These are phyloP conservation scores for Erigeron philadelphicus DNA, from an alignment of 140 eudicot genomes.

Conservation along the genomic window DNA sequence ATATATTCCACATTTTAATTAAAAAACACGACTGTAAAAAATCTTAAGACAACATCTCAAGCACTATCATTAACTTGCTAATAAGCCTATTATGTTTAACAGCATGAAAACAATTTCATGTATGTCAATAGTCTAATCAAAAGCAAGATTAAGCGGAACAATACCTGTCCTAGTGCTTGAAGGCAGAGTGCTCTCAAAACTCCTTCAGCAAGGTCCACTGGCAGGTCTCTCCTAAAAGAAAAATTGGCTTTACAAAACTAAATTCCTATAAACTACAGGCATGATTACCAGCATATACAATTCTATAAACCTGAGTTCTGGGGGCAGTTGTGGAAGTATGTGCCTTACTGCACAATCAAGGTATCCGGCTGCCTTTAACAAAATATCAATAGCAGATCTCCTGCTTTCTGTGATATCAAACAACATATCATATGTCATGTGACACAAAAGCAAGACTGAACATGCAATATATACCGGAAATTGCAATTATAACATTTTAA, in stretches of 20 bases:
- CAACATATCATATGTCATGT: slow-evolving; percentile 6
- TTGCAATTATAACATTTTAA: not conserved
- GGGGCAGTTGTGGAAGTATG: slow-evolving; percentile 75
- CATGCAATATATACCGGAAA: not conserved
- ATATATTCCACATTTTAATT: not conserved
- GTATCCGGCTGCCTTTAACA: slow-evolving; percentile 93
- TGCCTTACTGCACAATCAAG: slow-evolving; percentile 91
- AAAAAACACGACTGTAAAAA: not conserved
- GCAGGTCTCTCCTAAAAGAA: slow-evolving; percentile 65
- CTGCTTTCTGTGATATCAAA: slow-evolving; percentile 59
- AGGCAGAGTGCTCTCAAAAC: slow-evolving; percentile 86
- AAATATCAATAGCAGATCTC: slow-evolving; percentile 71
- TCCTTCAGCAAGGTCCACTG: slow-evolving; percentile 97
- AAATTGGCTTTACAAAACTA: slow-evolving; percentile 11
- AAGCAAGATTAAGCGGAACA: slow-evolving; percentile 15
- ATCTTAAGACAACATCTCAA: not conserved
- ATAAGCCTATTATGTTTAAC: slow-evolving; percentile 1
- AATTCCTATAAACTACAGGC: slow-evolving; percentile 11
- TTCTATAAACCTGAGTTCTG: slow-evolving; percentile 61
- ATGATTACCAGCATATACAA: not conserved
- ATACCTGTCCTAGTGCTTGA: slow-evolving; percentile 95
- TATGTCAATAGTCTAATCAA: not conserved
- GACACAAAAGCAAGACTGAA: not conserved
- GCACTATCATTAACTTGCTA: not conserved
- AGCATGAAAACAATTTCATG: not conserved